Conservation (phyloP, 768 basidiomycete genomes). For the Russula foetens region DNA sequence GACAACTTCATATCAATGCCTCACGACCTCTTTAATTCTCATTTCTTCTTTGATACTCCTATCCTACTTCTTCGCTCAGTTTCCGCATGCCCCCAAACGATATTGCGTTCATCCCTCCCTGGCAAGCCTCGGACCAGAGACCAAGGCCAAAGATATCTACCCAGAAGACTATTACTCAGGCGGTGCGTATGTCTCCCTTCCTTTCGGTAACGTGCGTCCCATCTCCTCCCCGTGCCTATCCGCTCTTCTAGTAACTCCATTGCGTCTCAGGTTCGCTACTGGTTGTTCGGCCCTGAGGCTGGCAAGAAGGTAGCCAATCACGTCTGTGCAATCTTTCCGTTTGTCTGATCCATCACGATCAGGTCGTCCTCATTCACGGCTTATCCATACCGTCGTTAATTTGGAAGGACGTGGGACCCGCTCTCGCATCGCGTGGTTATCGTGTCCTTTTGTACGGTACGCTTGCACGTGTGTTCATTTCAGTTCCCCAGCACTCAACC, state of each 20-base stretch:
- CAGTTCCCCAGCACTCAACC: background rate
- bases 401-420: slow-evolving; percentile 68
- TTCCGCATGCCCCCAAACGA: slow-evolving; percentile 50
- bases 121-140: slow-evolving; percentile 45
- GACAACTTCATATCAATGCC: slow-evolving; percentile 27
- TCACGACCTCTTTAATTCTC: slow-evolving; percentile 49
- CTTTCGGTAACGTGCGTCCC: slow-evolving; percentile 50
- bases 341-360: background rate
- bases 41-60: slow-evolving; percentile 53
- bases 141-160: slow-evolving; percentile 61
- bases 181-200: slow-evolving; percentile 56
- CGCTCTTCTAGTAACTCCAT: background rate
- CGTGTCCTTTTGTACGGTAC: slow-evolving; percentile 71
- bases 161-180: slow-evolving; percentile 59
- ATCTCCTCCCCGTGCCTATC: background rate
- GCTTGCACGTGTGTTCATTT: slow-evolving; percentile 6
- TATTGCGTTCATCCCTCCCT: slow-evolving; percentile 49
- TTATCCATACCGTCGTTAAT: slow-evolving; percentile 69
- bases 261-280: slow-evolving; percentile 54
- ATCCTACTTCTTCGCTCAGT: slow-evolving; percentile 54
- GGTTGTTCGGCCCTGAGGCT: slow-evolving; percentile 63
- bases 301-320: slow-evolving; percentile 46
- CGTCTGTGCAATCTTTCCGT: background rate
- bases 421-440: slow-evolving; percentile 52
- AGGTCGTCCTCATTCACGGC: slow-evolving; percentile 76